Base-by-base conservation (phyloP, 2,329 filamentous ascomycete genomes). In the Bipolaris bicolor region DNA sequence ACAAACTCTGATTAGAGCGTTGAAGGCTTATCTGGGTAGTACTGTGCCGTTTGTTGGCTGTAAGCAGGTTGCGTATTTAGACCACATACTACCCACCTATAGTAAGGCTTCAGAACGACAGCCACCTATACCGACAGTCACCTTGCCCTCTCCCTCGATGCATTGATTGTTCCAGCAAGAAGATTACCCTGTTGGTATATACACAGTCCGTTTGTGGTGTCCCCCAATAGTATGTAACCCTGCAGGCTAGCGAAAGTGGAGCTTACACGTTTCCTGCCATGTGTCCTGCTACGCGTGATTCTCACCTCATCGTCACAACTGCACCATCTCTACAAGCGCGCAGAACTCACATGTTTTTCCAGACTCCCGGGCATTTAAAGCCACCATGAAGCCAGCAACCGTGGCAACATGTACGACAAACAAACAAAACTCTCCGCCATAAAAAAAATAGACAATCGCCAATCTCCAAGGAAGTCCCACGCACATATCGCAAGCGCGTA, bases 331-430 rank as follows among this genome's bases (percentile, higher is more conserved):
- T 39, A 18, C 29, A 33, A 36, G 18, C 49, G 24, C 41, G 48
- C 46, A n/a, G 24, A 54, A 29, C 26, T 36, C 15, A 49, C 52
- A 52, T 48, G 49, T 49, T 24, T 61, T 26, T 47, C 49, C 22
- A 41, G 36, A 5, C 52, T 47, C 9, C 37, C 33, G 15, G 29
- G 20, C n/a, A 34, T 50, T 58, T 34, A 57, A 50, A 48, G 36
- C 37, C 26, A 33, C 57, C 18, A 66, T 67, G 67, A 63, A 61
- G 18, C 53, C 43, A 29, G 55, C 57, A 15, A 58, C 49, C n/a
- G 11, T 59, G 16, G 55, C 58, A 49, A 51, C 52, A 34, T 61
- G 47, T 39, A 46, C 58, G 15, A 41, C 61, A 4, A 45, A 58
- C 53, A n/a, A 61, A 57, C 49, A 62, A 62, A 53, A 16, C 61